Base-by-base conservation (phyloP, 1,284 basidiomycete species). In the Fereydounia khargensis region DNA sequence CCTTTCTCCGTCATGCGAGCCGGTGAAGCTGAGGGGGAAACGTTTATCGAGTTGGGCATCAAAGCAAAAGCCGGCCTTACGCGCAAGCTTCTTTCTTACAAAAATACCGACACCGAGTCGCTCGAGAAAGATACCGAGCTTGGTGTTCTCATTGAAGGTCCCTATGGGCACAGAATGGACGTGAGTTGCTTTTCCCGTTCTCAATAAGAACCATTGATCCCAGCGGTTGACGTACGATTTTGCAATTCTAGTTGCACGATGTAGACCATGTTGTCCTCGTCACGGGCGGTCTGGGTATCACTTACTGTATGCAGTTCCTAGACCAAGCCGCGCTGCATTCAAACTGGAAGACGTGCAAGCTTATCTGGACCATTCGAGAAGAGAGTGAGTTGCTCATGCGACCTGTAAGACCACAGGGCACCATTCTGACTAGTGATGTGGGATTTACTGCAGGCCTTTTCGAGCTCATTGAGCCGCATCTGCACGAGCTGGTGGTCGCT, bases 281-380 rank as follows among this genome's bases (percentile, higher is more conserved):
- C 5, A 37, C 59, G 2, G 64, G 63, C 5, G 65, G 65, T 22
- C 55, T 68, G 16, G 65, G 60, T 1, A 54, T 68, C 46, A 60
- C 64, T 2, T 65, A 54, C 43, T 53, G 52, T 27, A 45, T 59
- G 36, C 55, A 64, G 6, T 21, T 58, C 10, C 49, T 68, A 2
- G 34, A 38, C 13, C 36, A 35, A 21, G 33, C 17, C 2, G 21
- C 37, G 21, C n/a, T 18, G 3, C n/a, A 19, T 1, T 20, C 34
- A 1, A 47, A 34, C 24, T 35, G 49, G 8, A 36, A 30, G 1
- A 31, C 41, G 1, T 63, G 59, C 47, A 63, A 53, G 47, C 38
- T 63, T 6, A 35, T 57, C 19, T 63, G 59, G 59, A 54, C 54
- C n/a, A 37, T 63, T 24, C 46, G 55, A 17, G 40, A 63, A 7